These are phyloP conservation scores for Gastrolobium bilobum DNA, from an alignment of 306 rosid genomes.

Conservation along the genomic window DNA sequence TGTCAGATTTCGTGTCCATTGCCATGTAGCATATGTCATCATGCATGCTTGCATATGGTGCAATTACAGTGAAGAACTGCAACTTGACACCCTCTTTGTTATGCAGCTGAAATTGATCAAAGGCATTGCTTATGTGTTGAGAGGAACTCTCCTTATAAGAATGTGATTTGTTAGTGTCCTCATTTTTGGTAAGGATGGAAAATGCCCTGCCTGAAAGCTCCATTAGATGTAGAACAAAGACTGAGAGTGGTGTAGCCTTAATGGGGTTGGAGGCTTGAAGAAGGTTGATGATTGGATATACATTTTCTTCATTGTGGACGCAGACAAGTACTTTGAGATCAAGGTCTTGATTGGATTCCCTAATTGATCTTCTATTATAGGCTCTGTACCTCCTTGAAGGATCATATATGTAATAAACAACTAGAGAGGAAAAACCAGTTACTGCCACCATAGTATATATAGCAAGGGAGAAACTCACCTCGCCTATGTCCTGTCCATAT, in stretches of 20 bases:
- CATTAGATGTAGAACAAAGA: conserved; percentile 45
- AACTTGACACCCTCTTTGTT: conserved; percentile 28
- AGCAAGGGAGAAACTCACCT: conserved; percentile 5
- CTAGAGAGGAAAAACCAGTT: conserved; percentile 23
- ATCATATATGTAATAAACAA: conserved; percentile 45
- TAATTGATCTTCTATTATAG: conserved; percentile 36
- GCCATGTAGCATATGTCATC: conserved; percentile 48
- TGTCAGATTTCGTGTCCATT: conserved; percentile 43
- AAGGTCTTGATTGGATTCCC: background rate
- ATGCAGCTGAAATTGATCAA: conserved; percentile 34
- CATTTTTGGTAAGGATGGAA: background rate
- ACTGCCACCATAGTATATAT: conserved; percentile 41
- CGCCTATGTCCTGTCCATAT: conserved; percentile 4
- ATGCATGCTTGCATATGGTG: conserved; percentile 45
- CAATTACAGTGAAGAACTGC: conserved; percentile 25
- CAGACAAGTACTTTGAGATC: conserved; percentile 45
- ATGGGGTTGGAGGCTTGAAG: conserved; percentile 48
- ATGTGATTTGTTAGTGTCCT: background rate
- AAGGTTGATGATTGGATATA: conserved; percentile 47
- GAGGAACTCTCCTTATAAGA: background rate
- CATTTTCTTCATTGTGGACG: conserved; percentile 48
- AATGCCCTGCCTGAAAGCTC: conserved; percentile 40
- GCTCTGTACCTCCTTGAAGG: conserved; percentile 47
- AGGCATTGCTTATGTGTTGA: conserved; percentile 40
- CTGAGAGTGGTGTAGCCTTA: conserved; percentile 26